phyloP scores from a whole-genome alignment of 1,284 basidiomycete genomes.

The Rhodotorula sp. region DNA sequence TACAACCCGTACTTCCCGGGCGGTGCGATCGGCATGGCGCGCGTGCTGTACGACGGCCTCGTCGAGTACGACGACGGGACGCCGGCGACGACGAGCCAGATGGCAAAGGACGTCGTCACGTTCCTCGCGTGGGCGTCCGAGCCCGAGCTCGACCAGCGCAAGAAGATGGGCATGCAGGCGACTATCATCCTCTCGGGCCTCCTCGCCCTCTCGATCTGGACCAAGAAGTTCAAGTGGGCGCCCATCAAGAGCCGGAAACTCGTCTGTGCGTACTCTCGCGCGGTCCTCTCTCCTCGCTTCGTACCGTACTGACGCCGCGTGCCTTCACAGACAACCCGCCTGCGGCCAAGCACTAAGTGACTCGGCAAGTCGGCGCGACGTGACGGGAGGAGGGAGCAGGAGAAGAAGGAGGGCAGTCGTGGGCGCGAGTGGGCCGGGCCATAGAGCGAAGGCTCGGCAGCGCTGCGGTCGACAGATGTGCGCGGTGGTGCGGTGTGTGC shows the following conservation, averaged over 20 bases:
- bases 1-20: constrained; percentile 92
- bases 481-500: not conserved
- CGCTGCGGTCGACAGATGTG: not conserved
- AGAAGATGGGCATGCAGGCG: constrained; percentile 73
- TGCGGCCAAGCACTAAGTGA: constrained; percentile 37
- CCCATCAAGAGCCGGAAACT: constrained; percentile 90
- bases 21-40: constrained; percentile 97
- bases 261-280: constrained; percentile 21
- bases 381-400: not conserved
- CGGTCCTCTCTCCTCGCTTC: not conserved
- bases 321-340: constrained; percentile 39
- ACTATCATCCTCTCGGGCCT: constrained; percentile 84
- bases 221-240: constrained; percentile 95
- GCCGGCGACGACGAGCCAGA: constrained; percentile 95
- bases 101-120: constrained; percentile 97
- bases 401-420: not conserved
- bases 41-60: constrained; percentile 77
- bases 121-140: constrained; percentile 78
- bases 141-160: constrained; percentile 96
- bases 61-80: constrained; percentile 97
- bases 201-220: constrained; percentile 77
- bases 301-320: not conserved
- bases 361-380: too few relatives aligned
- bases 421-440: not conserved
- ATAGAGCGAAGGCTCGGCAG: not conserved